Base-by-base conservation (phyloP, 371 early-diverging fungal genomes). In the Amoeboaphelidium protococcarum region DNA sequence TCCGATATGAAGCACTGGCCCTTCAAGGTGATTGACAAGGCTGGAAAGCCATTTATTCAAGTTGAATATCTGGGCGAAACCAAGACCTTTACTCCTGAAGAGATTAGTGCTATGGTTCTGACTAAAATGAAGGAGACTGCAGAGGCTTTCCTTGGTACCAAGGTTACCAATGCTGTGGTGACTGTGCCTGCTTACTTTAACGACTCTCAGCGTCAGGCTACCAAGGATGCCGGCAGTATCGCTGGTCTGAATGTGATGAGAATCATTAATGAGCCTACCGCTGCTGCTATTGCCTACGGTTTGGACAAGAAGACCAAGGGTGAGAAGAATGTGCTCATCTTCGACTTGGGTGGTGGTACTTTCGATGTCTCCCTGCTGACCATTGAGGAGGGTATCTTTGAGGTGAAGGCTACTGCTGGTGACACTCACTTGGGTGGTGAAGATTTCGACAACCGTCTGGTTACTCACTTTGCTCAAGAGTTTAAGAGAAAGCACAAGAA, bases 81-180 rank as follows among this genome's bases (percentile, higher is more conserved):
- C 62, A 78, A 82, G 74, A 54, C 69, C 50, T 88, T 90, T 71
- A 77, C 88, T 50, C 95, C 98, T 48, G 94, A 91, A 69, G 86
- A 91, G 63, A 75, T 92, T 60, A 90, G 90, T 45, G 76, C 85
- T 61, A 85, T 92, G 87, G 78, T 96, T 43, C 73, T 98, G 51
- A 58, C 68, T 58, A 87, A 91, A 78, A 83, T 97, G 87, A 87
- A 86, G 72, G 86, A 87, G 62, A 50, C 52, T 20, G 59, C 60
- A 41, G 52, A 58, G 49, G 51, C 50, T 49, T 50, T 51, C 20
- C 52, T 60, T 19, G 52, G 54, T 21, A 43, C 47, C 3, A 27
- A 48, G 3, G 55, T 63, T 25, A 51, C 37, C 12, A 48, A 47
- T 41, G 53, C 52, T 19, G 59, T 55, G 4, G 52, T 67, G 25